Conservation (phyloP, 179 eudicot species). For the Drosera spatulata region DNA sequence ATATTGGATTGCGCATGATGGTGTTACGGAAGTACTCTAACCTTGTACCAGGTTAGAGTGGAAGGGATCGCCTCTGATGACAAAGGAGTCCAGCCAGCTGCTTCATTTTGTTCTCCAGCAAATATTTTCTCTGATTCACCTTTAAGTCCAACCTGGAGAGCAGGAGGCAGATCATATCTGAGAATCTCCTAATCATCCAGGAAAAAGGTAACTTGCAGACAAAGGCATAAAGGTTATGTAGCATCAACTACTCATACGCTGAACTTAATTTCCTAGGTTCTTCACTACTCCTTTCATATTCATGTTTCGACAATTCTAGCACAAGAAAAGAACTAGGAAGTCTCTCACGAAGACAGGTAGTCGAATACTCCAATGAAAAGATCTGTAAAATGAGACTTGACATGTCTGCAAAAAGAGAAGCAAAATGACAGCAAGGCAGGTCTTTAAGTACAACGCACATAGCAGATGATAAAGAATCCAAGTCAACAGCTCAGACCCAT, state of each 20-base stretch:
- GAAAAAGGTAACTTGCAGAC: too few species aligned
- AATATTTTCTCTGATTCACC: constrained; percentile 70
- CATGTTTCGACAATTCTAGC: too few species aligned
- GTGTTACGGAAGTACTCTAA: constrained; percentile 9
- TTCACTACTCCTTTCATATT: too few species aligned
- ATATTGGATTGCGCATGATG: neutral
- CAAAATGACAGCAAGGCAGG: neutral
- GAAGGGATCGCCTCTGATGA: constrained; percentile 33
- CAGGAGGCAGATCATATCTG: neutral
- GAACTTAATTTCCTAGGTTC: too few species aligned
- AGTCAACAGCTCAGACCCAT: neutral
- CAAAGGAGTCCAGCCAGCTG: constrained; percentile 53
- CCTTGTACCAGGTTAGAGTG: constrained; percentile 89
- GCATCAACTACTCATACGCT: too few species aligned
- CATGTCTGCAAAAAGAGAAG: too few species aligned
- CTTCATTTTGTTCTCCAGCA: constrained; percentile 25
- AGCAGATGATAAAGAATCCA: neutral
- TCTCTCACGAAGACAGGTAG: too few species aligned
- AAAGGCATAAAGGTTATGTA: too few species aligned
- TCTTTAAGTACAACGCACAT: neutral
- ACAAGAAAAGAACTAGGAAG: too few species aligned
- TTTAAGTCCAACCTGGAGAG: constrained; percentile 70
- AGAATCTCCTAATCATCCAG: too few species aligned
- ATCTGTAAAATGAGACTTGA: too few species aligned
- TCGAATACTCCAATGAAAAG: too few species aligned